phyloP scores from a whole-genome alignment of 371 early-diverging fungal species.

The Apophysomyces variabilis region DNA sequence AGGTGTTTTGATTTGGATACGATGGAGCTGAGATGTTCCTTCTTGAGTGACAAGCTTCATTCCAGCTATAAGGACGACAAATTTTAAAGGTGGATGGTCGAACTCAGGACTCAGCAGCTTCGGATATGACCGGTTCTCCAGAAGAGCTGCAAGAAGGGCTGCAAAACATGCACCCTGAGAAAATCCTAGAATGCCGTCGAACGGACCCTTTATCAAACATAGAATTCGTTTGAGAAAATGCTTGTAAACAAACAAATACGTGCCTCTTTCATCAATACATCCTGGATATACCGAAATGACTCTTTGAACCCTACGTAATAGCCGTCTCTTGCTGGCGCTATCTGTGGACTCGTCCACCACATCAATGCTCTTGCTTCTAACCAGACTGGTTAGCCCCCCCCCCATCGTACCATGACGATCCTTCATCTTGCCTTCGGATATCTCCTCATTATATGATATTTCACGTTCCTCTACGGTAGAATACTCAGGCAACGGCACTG shows the following conservation, averaged over 20 bases:
- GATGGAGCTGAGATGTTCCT: background rate
- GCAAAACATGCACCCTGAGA: background rate
- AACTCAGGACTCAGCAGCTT: background rate
- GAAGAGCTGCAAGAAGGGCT: background rate
- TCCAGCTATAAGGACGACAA: background rate
- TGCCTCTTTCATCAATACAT: background rate
- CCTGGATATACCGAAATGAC: background rate
- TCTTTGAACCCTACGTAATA: background rate
- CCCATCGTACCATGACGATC: too few species aligned
- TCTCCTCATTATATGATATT: background rate
- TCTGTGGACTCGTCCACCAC: background rate
- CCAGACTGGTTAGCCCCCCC: background rate
- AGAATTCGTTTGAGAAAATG: background rate
- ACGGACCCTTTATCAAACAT: background rate
- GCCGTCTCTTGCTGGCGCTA: background rate
- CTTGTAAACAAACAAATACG: background rate
- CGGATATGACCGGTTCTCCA: background rate
- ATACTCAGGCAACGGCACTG: background rate
- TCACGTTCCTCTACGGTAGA: slow-evolving; percentile 1
- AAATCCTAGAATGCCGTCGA: slow-evolving; percentile 1
- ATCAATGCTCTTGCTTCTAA: background rate
- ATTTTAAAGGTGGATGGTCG: background rate
- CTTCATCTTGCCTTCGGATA: background rate
- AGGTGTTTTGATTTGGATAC: background rate
- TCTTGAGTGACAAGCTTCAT: background rate